Evolutionary conservation across 2,329 filamentous ascomycete genomes (phyloP), one percentile per base, ranked within the genome.

Genomic region (Thermoascus crustaceus): DNA sequence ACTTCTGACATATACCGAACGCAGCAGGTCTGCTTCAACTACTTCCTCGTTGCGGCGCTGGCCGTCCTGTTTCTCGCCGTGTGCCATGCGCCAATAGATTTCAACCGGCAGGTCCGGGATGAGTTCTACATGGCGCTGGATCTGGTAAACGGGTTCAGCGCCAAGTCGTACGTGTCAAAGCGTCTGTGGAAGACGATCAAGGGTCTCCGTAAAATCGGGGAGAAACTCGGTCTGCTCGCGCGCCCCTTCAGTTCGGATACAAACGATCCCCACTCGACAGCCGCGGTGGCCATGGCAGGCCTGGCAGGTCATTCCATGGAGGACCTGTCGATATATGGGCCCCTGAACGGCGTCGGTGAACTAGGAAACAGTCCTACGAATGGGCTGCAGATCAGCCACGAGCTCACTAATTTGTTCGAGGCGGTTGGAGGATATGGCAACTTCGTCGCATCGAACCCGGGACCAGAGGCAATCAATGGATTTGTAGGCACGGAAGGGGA

Each of bases 51-150:
- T 9, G 73, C 74, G 19, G 76, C 76, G 1, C 60, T 82, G 7
- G 77, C 75, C 0, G 76, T 78, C 0, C 62, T 81, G 1, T 78
- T 81, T 49, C 64, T 82, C 2, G 76, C 76, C 2, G 76, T 80
- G 2, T 76, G 72, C 11, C 77, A 81, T 54, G 75, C 76, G 4
- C 76, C 78, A 0, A 66, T 67, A 0, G 66, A 77, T 6, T 81
- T 80, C 51, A 76, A 71, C 41, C 61, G 68, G 5, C 65, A 69
- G 43, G 75, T 76, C n/a, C 68, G 76, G 8, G 74, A 80, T 41
- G 77, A 81, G 47, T 81, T 81, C 53, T 79, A 80, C 60, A 75
- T 78, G 66, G 77, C 76, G 0, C 66, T 81, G 3, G 75, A 80
- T 30, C 64, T 82, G 7, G 68, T 82, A 30, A 75, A 76, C 21